A percentile compares a stretch with the other conserved stretches of the same genome.
Conservation (phyloP, 495 filamentous ascomycete genomes). For the Coniosporium apollinis region DNA sequence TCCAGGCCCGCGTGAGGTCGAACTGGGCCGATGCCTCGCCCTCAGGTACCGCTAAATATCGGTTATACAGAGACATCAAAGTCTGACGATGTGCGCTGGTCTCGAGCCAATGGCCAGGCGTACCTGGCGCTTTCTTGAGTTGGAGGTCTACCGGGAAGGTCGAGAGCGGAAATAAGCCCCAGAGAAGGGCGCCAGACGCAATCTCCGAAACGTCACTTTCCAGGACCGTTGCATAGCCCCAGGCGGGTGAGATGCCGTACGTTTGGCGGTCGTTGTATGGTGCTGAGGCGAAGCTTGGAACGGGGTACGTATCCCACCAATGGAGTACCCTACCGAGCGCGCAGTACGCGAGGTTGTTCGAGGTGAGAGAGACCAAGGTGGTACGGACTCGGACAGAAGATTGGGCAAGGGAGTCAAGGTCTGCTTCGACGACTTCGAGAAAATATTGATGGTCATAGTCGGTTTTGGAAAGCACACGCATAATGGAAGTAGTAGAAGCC, state of each 20-base stretch:
- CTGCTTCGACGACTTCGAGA: no score
- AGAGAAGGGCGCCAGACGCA: constrained; percentile 15
- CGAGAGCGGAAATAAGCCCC: constrained; percentile 25
- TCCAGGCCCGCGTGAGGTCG: constrained; percentile 21
- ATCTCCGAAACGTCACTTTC: constrained; percentile 28
- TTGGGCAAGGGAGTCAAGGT: no score
- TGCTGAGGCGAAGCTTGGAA: constrained; percentile 25
- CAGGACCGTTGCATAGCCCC: constrained; percentile 37
- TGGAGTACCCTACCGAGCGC: constrained; percentile 26
- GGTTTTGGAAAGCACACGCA: no score
- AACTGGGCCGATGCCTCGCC: constrained; percentile 7
- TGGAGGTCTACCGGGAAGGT: constrained; percentile 16
- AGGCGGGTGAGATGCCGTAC: constrained; percentile 38
- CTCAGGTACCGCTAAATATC: constrained; percentile 22
- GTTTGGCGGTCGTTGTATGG: constrained; percentile 31
- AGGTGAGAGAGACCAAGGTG: constrained; percentile 30
- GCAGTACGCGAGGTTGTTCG: constrained; percentile 41
- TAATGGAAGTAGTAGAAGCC: no score
- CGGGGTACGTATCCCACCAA: constrained; percentile 34
- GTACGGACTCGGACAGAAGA: constrained; percentile 31
- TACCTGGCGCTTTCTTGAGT: constrained; percentile 9
- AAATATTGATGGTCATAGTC: no score
- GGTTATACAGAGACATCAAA: constrained; percentile 37
- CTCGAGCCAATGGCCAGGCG: constrained; percentile 25
- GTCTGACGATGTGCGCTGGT: constrained; percentile 27